A percentile compares a stretch with the other conserved stretches of the same genome.
These are phyloP conservation scores for Thielaviopsis euricoi DNA, from an alignment of 2,329 filamentous ascomycete species.

Conservation along the genomic window DNA sequence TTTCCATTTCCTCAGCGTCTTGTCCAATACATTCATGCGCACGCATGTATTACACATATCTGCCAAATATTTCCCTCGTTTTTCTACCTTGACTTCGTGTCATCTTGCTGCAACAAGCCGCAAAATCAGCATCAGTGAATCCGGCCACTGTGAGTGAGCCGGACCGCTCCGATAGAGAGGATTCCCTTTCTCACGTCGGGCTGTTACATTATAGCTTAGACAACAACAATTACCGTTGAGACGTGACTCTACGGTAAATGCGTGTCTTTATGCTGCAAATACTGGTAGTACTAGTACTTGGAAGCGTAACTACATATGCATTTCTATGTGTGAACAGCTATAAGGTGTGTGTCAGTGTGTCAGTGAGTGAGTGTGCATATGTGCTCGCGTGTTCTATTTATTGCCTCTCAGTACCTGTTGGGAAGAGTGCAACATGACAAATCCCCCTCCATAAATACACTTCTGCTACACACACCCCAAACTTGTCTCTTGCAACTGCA, in stretches of 20 bases:
- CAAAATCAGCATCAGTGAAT: not conserved
- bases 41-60: not conserved
- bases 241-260: not conserved
- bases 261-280: no score
- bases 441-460: no score
- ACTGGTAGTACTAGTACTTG: no score
- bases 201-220: not conserved
- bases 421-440: not conserved
- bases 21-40: not conserved
- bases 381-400: not conserved
- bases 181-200: not conserved
- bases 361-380: not conserved
- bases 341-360: no score
- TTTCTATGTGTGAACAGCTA: no score
- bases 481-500: not conserved
- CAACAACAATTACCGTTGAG: not conserved
- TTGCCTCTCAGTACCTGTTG: not conserved
- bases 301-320: not conserved
- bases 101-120: not conserved
- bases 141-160: not conserved
- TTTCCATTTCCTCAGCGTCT: not conserved
- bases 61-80: not conserved
- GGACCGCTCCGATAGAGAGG: not conserved
- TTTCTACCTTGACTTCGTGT: not conserved
- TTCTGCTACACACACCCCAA: no score